phyloP scores from a whole-genome alignment of 805 yeast genomes.

The Candida dajiaensis region DNA sequence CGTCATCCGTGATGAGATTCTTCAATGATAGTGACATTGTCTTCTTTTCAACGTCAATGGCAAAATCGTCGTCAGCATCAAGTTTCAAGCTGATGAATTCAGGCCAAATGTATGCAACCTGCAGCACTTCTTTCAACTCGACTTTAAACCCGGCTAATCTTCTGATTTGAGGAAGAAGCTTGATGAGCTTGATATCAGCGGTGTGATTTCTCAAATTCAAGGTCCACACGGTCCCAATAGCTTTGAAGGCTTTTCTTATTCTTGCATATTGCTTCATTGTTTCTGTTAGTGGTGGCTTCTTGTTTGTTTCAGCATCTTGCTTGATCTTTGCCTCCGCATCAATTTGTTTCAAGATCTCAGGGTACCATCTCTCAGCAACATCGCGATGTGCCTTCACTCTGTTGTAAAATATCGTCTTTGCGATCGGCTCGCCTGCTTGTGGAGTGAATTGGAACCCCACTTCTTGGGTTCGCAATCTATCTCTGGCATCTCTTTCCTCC shows the following conservation, averaged over 20 bases:
- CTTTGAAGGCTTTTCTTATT: conserved; percentile 11
- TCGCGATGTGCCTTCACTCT: conserved; percentile 39
- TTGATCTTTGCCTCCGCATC: neutral
- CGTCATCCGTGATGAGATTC: conserved; percentile 4
- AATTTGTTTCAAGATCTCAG: conserved; percentile 31
- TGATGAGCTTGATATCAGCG: conserved; percentile 14
- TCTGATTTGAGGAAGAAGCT: conserved; percentile 13
- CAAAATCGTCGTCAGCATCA: conserved; percentile 13
- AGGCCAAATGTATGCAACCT: conserved; percentile 18
- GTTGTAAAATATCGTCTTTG: conserved; percentile 34
- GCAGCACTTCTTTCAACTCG: conserved; percentile 12
- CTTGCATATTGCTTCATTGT: neutral
- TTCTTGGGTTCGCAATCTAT: conserved; percentile 28
- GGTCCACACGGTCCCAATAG: conserved; percentile 14
- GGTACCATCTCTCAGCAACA: conserved; percentile 38
- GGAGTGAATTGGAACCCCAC: conserved; percentile 37
- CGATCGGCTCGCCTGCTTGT: conserved; percentile 33
- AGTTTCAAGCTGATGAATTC: conserved; percentile 11
- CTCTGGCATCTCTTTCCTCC: conserved; percentile 30
- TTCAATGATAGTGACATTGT: conserved; percentile 5
- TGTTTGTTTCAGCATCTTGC: neutral
- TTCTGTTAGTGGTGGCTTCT: neutral
- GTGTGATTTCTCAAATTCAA: conserved; percentile 12
- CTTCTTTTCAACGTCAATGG: conserved; percentile 15
- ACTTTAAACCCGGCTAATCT: conserved; percentile 7